Evolutionary conservation across 1,284 basidiomycete species (phyloP), one percentile per base, ranked within the genome.

Genomic region (Rhodotorula mucilaginosa): DNA sequence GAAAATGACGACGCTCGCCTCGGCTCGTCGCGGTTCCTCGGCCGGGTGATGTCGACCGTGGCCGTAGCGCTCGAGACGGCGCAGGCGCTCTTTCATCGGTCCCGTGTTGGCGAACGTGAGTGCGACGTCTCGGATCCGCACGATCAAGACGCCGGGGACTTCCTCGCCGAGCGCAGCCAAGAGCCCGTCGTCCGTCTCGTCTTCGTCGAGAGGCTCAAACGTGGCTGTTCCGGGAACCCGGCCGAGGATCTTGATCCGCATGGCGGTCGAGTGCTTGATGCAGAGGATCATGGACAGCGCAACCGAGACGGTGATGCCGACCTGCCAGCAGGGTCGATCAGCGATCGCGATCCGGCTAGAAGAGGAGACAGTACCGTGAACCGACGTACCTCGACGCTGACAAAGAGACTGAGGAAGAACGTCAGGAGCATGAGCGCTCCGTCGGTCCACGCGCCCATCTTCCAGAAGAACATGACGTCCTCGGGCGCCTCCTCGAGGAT

Each of bases 41-140:
- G 91, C 92, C 0, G 94, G 93, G 82, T 97, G 94, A 49, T 85
- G 87, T 74, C 85, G 80, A 75, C 62, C 81, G 61, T 71, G 67
- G 3, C 80, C 79, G 58, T 79, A 80, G 16, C 77, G 71, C 60
- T 93, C 92, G 61, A 93, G 83, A 61, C 91, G 83, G 52, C 93
- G 85, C 26, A 97, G 82, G 31, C 94, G 88, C 79, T 95, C 94
- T 87, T 85, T 85, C 52, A 95, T 82, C 76, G 93, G 91, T 48
- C 91, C 90, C 26, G 92, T 93, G 80, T 96, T 96, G 29, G 93
- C 91, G 78, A 94, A 94, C 77, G 91, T 89, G 18, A 94, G 82
- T 1, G 69, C 69, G 75, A 87, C 89, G 82, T 94, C 92, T 58
- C 90, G 83, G 63, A 95, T 88, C 39, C 91, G 84, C 4, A 94